phyloP scores from a whole-genome alignment of 2,329 filamentous ascomycete genomes.

The Dothistroma septosporum region DNA sequence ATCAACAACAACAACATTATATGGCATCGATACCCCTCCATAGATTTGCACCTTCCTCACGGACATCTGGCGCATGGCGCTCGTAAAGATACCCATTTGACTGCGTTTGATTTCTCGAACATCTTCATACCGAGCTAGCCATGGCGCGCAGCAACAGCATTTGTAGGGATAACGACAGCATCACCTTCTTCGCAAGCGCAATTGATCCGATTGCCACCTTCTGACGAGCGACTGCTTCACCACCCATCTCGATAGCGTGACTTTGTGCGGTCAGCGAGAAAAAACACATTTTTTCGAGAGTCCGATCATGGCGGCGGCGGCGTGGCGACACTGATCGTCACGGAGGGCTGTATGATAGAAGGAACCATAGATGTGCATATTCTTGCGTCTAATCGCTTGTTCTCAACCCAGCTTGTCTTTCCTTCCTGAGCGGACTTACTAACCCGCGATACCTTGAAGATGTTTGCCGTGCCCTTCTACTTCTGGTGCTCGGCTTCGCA shows the following conservation, averaged over 20 bases:
- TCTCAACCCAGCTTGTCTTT: neutral
- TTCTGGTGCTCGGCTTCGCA: neutral
- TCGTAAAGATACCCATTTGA: constrained; percentile 25
- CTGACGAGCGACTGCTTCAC: constrained; percentile 4
- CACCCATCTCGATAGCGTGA: neutral
- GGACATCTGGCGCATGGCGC: constrained; percentile 22
- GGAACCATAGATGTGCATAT: constrained; percentile 7
- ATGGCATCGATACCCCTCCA: constrained; percentile 16
- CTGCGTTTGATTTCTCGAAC: constrained; percentile 1
- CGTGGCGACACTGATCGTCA: neutral
- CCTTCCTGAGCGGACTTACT: neutral
- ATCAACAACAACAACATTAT: constrained; percentile 9
- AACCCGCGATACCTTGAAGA: neutral
- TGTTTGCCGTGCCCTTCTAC: neutral
- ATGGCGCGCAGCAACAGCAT: neutral
- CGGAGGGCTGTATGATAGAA: constrained; percentile 10
- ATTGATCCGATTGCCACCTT: neutral
- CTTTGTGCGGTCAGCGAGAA: neutral
- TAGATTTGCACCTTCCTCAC: constrained; percentile 23
- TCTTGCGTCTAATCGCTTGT: neutral
- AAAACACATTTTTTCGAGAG: neutral
- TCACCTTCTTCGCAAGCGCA: constrained; percentile 2
- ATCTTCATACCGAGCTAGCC: neutral
- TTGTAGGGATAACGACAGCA: constrained; percentile 13
- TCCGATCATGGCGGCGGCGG: neutral